Evolutionary conservation across 23 red algal species (phyloP), one percentile per base, ranked within the genome.

Genomic region (Chondrus crispus): DNA sequence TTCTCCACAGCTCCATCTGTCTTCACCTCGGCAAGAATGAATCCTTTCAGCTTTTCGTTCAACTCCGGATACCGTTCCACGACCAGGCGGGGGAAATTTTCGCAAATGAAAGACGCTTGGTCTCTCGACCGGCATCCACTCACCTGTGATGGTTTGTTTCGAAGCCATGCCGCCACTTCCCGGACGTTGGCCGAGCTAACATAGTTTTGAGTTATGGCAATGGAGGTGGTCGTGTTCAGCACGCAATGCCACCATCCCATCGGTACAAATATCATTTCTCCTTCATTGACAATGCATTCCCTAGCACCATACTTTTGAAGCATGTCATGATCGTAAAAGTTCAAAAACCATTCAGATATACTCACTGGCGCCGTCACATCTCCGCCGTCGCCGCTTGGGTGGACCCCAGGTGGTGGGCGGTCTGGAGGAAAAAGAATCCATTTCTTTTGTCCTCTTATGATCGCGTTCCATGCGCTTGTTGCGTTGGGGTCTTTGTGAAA

Each of bases 211-310:
- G 93, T 95, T 24, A 95, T 54, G 45, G 93, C 93, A 0, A 90
- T 62, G 5, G 38, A 54, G 50, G 38, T 24, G 0, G 89, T 71
- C 33, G 84, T 12, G 58, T 95, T 95, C 16, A 95, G 13, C n/a
- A 90, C 93, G 49, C 44, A 46, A 62, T 95, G 93, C 93, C 93
- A 95, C 93, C 93, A 95, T 62, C 93, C 93, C 14, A 46, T 46
- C 29, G 93, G 93, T 37, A 95, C 80, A 85, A 90, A 95, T 28
- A 95, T 29, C 10, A 79, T 36, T 35, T 95, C 93, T 8, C 93
- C 93, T 2, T 55, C 84, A 8, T 55, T 11, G 22, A 80, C 70
- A 29, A 81, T 11, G 19, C 30, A 64, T 38, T 94, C 62, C 1
- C 48, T 48, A 26, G 44, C 68, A 2, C 60, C 54, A 30, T 29